Percentiles rank a stretch among this genome's conserved stretches.
Conservation (phyloP, 1,284 basidiomycete species). For the Meira miltonrushii region DNA sequence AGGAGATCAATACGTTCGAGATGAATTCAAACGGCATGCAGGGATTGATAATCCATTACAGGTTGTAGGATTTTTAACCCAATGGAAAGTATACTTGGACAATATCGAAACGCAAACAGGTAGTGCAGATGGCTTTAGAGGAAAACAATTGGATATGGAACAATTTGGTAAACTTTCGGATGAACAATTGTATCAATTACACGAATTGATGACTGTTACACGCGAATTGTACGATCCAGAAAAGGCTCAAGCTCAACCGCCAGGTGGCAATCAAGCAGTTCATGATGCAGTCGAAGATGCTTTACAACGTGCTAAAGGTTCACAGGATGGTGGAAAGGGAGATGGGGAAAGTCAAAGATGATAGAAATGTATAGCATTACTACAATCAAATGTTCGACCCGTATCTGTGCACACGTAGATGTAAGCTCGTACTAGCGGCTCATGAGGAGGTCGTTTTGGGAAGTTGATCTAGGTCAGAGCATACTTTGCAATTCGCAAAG, state of each 20-base stretch:
- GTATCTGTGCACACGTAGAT: constrained; percentile 5
- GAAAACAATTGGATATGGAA: constrained; percentile 5
- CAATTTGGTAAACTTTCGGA: constrained; percentile 36
- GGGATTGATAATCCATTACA: constrained; percentile 48
- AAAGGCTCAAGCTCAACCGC: constrained; percentile 12
- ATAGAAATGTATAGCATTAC: background rate
- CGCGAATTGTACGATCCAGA: constrained; percentile 37
- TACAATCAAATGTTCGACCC: background rate
- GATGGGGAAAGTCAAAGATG: background rate
- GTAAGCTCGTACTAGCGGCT: constrained; percentile 3
- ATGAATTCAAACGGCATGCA: constrained; percentile 46
- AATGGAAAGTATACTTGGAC: constrained; percentile 52
- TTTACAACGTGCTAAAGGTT: background rate
- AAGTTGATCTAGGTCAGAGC: constrained; percentile 3
- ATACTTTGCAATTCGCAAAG: background rate
- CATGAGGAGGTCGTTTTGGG: background rate
- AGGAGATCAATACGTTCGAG: constrained; percentile 51
- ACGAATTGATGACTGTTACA: constrained; percentile 46
- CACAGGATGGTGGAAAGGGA: background rate
- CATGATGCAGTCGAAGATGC: constrained; percentile 12
- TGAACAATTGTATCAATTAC: constrained; percentile 52
- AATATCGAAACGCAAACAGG: constrained; percentile 26
- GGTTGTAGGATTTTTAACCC: constrained; percentile 48
- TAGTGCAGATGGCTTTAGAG: constrained; percentile 14
- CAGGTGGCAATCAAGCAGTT: constrained; percentile 7